Evolutionary conservation across 768 basidiomycete species (phyloP).

Genomic region (Suillus subalutaceus): DNA sequence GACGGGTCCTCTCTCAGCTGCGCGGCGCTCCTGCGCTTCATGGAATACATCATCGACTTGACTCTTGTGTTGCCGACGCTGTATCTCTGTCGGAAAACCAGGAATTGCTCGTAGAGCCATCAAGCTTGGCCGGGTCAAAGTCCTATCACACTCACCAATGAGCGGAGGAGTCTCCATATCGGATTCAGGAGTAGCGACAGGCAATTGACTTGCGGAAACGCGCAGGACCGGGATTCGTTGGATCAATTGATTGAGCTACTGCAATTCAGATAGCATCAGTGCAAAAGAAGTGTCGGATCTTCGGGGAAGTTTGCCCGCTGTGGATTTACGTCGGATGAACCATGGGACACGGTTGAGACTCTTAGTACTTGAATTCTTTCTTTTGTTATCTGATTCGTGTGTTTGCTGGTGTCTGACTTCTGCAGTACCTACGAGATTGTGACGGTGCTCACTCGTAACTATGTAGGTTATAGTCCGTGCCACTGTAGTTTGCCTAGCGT

Average conservation of each 20-base stretch:
- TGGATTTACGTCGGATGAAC: too few species aligned
- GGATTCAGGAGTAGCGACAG: neutral
- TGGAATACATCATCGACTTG: constrained; percentile 30
- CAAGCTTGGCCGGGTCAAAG: neutral
- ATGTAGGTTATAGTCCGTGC: neutral
- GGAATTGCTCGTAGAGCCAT: neutral
- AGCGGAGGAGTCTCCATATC: neutral
- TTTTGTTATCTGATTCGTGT: neutral
- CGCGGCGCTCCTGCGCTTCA: constrained; percentile 19
- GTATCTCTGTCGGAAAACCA: constrained; percentile 8
- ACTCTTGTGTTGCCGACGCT: constrained; percentile 28
- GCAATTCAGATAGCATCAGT: neutral
- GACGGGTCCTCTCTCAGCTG: neutral
- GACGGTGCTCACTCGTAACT: neutral
- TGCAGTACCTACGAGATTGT: neutral
- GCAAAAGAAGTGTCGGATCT: neutral
- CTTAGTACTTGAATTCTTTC: neutral
- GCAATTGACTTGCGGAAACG: neutral
- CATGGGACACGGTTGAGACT: neutral
- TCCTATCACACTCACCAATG: neutral
- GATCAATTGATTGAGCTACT: neutral
- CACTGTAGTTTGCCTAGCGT: neutral
- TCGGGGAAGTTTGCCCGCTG: too few species aligned
- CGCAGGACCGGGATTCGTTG: neutral
- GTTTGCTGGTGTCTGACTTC: neutral